Conservation (phyloP, 2,329 filamentous ascomycete species). For the Colletotrichum orchidophilum region DNA sequence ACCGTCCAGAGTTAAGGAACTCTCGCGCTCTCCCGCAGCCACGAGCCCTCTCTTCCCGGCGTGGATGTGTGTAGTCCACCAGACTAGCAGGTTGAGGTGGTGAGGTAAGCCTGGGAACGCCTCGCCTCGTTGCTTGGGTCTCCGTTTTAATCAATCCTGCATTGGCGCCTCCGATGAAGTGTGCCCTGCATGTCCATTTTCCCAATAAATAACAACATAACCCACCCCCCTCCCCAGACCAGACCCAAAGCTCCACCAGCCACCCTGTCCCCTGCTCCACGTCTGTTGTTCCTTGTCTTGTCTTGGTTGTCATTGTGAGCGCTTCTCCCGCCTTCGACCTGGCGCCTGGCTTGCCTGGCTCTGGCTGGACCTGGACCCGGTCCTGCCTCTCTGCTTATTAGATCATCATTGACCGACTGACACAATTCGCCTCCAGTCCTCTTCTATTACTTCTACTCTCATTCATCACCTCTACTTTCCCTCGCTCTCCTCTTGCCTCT, state of each 20-base stretch:
- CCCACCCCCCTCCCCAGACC: slow-evolving; percentile 11
- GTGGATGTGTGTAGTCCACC: neutral
- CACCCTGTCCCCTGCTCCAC: slow-evolving; percentile 32
- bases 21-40: neutral
- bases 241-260: slow-evolving; percentile 26
- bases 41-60: neutral
- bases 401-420: slow-evolving; percentile 32
- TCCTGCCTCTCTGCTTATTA: slow-evolving; percentile 32
- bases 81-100: neutral
- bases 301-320: slow-evolving; percentile 33
- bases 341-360: slow-evolving; percentile 23
- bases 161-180: slow-evolving; percentile 30
- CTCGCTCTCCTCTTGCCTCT: neutral
- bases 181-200: slow-evolving; percentile 27
- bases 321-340: slow-evolving; percentile 34
- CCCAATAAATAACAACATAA: slow-evolving; percentile 7
- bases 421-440: slow-evolving; percentile 32
- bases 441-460: slow-evolving; percentile 24
- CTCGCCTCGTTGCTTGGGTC: slow-evolving; percentile 21
- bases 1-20: neutral
- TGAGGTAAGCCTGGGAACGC: neutral
- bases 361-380: slow-evolving; percentile 19
- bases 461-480: slow-evolving; percentile 15
- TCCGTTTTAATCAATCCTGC: slow-evolving; percentile 26
- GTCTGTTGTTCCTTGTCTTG: slow-evolving; percentile 31